Base-by-base conservation (phyloP, 495 filamentous ascomycete genomes). In the Aspergillus avenaceus region DNA sequence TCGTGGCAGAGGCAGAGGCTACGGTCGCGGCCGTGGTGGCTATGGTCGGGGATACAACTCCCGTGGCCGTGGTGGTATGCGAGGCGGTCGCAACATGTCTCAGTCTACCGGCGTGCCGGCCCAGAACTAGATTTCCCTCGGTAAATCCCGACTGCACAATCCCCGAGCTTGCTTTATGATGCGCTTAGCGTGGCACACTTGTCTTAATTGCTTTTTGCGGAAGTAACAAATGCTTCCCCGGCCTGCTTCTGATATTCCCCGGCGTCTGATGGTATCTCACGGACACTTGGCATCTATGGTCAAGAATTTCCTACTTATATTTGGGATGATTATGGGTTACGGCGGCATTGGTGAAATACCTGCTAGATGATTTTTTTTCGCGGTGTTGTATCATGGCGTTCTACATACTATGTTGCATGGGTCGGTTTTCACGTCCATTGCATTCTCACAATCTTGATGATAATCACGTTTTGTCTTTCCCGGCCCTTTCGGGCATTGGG, bases 1-100 rank as follows among this genome's bases (percentile, higher is more conserved):
- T 14, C 79, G 87, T 34, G 84, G 85, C 18, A 76, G 86, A 42
- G 84, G 85, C 22, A 80, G 84, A 62, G 84, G 86, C 22, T 66
- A 66, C 47, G 69, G 75, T 16, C 75, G 76, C 47, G 73, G 79
- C 37, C 70, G 72, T 45, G 71, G 84, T 32, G 78, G 80, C 41
- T 77, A 81, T 41, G 74, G 75, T 49, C 79, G 78, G 42, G 77
- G 79, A 8, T 75, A 72, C 41, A 51, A 55, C 22, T 47, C 53
- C 43, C 66, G 73, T 21, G 73, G 69, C 41, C 64, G 66, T 45
- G 72, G 71, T 6, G 62, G 62, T 21, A 49, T 59, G 32, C 62
- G 70, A 16, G 67, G 70, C 8, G 70, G 70, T n/a, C 71, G 72
- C 26, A 53, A 58, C 40, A 40, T 61, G 8, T 71, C 71, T 3